A percentile compares a stretch with the other conserved stretches of the same genome.
These are phyloP conservation scores for Claviceps sp. DNA, from an alignment of 2,329 filamentous ascomycete species.

Conservation along the genomic window DNA sequence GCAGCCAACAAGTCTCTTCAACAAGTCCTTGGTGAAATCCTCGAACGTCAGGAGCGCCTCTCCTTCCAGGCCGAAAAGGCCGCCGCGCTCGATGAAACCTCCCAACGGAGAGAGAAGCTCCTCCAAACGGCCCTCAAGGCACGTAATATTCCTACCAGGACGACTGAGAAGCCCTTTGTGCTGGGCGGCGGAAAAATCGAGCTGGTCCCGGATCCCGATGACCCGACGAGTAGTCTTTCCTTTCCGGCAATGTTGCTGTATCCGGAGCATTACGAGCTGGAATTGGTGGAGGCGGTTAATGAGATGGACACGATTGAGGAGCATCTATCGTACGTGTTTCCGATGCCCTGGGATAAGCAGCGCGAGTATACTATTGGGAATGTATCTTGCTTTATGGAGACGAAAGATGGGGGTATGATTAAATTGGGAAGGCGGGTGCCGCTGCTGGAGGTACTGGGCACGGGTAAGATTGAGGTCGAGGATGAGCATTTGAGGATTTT, in stretches of 20 bases:
- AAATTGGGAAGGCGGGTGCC: slow-evolving; percentile 81
- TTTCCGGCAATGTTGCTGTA: slow-evolving; percentile 81
- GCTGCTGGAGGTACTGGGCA: slow-evolving; percentile 59
- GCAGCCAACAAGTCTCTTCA: slow-evolving; percentile 53
- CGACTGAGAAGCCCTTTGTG: slow-evolving; percentile 62
- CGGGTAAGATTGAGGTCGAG: slow-evolving; percentile 72
- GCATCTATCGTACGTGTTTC: slow-evolving; percentile 76
- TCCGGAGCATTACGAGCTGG: slow-evolving; percentile 65
- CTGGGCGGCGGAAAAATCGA: slow-evolving; percentile 70
- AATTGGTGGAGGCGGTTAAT: slow-evolving; percentile 79
- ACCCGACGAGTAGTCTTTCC: slow-evolving; percentile 55
- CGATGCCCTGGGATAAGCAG: slow-evolving; percentile 69
- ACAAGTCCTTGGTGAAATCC: slow-evolving; percentile 48
- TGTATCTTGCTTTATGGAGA: slow-evolving; percentile 89
- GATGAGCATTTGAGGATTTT: slow-evolving; percentile 76
- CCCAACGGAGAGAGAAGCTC: slow-evolving; percentile 43
- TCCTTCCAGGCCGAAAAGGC: slow-evolving; percentile 43
- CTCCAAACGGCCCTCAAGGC: slow-evolving; percentile 54
- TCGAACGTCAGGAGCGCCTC: slow-evolving; percentile 40
- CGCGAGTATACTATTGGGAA: slow-evolving; percentile 49
- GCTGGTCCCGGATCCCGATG: slow-evolving; percentile 59
- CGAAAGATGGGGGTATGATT: slow-evolving; percentile 60
- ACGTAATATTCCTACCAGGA: slow-evolving; percentile 54
- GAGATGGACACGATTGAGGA: slow-evolving; percentile 64
- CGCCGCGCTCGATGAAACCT: slow-evolving; percentile 38